Evolutionary conservation across 805 yeast species (phyloP).

Genomic region (Cyberlindnera maclurae): DNA sequence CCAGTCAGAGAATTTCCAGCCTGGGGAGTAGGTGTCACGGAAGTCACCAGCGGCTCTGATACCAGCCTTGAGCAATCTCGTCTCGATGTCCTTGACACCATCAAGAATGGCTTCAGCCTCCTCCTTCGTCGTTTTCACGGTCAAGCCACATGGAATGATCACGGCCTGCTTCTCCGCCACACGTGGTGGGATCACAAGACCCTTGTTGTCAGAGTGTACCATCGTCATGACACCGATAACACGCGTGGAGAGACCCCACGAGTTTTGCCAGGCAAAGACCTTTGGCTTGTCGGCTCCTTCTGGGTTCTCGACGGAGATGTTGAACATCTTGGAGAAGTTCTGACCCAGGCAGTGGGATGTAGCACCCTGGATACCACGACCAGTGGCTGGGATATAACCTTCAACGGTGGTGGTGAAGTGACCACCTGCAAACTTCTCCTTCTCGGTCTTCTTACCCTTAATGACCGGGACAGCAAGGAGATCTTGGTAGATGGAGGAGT

Average conservation of each 20-base stretch:
- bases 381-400: slow-evolving; percentile 96
- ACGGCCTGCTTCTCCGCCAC: slow-evolving; percentile 91
- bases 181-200: slow-evolving; percentile 95
- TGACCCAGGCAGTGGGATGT: slow-evolving; percentile 97
- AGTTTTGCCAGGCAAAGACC: slow-evolving; percentile 88
- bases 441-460: slow-evolving; percentile 92
- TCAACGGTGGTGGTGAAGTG: slow-evolving; percentile 91
- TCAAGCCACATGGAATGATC: slow-evolving; percentile 91
- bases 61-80: slow-evolving; percentile 48
- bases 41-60: slow-evolving; percentile 80
- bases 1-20: slow-evolving; percentile 97
- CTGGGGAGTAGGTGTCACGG: slow-evolving; percentile 93
- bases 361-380: slow-evolving; percentile 99
- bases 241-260: slow-evolving; percentile 99
- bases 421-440: slow-evolving; percentile 98
- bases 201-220: slow-evolving; percentile 98
- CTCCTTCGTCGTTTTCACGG: slow-evolving; percentile 76
- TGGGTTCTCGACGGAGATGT: slow-evolving; percentile 92
- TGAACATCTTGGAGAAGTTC: slow-evolving; percentile 98
- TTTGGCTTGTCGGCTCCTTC: slow-evolving; percentile 83
- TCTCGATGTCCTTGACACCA: slow-evolving; percentile 66
- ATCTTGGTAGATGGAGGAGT: slow-evolving; percentile 80
- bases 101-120: slow-evolving; percentile 60
- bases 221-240: slow-evolving; percentile 99
- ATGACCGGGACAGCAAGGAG: slow-evolving; percentile 95